Base-by-base conservation (phyloP, 192 early-diverging fungal species). In the Geosiphon pyriformis region DNA sequence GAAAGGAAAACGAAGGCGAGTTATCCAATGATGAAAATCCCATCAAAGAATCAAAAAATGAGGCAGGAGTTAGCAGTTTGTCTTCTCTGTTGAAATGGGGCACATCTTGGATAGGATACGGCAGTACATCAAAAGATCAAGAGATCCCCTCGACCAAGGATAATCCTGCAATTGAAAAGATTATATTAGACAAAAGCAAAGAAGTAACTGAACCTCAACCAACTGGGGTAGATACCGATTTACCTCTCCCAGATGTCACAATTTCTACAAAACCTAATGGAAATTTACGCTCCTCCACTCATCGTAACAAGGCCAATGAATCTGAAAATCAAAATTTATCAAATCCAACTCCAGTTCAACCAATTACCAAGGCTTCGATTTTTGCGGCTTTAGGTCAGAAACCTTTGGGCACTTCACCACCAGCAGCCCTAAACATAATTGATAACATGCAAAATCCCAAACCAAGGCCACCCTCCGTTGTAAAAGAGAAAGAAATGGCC, bases 11-110 rank as follows among this genome's bases (percentile, higher is more conserved):
- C 27, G 6, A 6, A 10, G 37, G 15, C 7, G 37, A 42, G 37
- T 42, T 42, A 6, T 6, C 37, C 15, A 42, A 42, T 42, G 7
- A 6, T 10, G 37, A 15, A n/a, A n/a, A n/a, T n/a, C n/a, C n/a
- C 37, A 42, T 6, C 37, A 42, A 42, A 10, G 37, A 42, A 10
- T 6, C 37, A 42, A 42, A 42, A 10, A 15, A 3, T 48, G 42
- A 23, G 17, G 42, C 20, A 29, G 60, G 22, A 30, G 15, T 42
- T 42, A 15, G 37, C 15, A 48, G 42, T 61, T 61, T 61, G 4
- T 61, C 60, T 30, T 18, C 60, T 42, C 42, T 61, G 30, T 61
- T 61, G 17, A 61, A 49, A 61, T 61, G 60, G 60, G 60, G 60
- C 4, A 29, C 42, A 1, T 61, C 60, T 30, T 61, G 23, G 35